These are phyloP conservation scores for Acer saccharum DNA, from an alignment of 345 rosid species.

Conservation along the genomic window DNA sequence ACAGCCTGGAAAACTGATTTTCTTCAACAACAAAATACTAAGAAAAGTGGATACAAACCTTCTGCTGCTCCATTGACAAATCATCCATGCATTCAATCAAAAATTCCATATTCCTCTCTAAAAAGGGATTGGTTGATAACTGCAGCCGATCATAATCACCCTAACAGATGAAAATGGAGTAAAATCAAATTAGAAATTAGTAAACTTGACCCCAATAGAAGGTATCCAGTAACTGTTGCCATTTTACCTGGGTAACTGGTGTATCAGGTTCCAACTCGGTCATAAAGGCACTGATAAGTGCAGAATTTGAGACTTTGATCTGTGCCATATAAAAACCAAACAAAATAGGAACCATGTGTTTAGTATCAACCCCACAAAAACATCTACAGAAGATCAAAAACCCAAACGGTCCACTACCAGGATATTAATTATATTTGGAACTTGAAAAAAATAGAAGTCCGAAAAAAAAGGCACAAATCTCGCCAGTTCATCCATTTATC, in stretches of 20 bases:
- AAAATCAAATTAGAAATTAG: neutral
- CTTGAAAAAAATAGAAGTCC: neutral
- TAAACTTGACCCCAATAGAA: neutral
- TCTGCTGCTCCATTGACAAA: slow-evolving; percentile 84
- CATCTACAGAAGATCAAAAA: neutral
- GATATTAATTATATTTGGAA: neutral
- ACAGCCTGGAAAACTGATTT: no score
- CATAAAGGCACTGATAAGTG: slow-evolving; percentile 98
- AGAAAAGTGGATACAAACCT: slow-evolving; percentile 48
- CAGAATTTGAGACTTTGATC: slow-evolving; percentile 98
- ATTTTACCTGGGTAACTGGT: slow-evolving; percentile 80
- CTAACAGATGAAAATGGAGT: slow-evolving; percentile 33
- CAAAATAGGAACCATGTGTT: neutral
- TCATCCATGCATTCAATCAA: slow-evolving; percentile 99
- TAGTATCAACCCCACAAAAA: neutral
- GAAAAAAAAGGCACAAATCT: neutral
- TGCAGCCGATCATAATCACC: slow-evolving; percentile 92
- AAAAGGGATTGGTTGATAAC: slow-evolving; percentile 76
- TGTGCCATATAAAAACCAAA: slow-evolving; percentile 34
- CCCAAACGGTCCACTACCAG: neutral
- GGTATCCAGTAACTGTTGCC: neutral
- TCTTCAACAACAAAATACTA: neutral
- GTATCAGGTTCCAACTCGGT: slow-evolving; percentile 89
- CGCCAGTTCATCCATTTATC: neutral
- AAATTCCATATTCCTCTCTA: slow-evolving; percentile 94